Percentiles rank a stretch among this genome's conserved stretches.
Conservation (phyloP, 2,329 filamentous ascomycete species). For the Fusarium oxysporum region DNA sequence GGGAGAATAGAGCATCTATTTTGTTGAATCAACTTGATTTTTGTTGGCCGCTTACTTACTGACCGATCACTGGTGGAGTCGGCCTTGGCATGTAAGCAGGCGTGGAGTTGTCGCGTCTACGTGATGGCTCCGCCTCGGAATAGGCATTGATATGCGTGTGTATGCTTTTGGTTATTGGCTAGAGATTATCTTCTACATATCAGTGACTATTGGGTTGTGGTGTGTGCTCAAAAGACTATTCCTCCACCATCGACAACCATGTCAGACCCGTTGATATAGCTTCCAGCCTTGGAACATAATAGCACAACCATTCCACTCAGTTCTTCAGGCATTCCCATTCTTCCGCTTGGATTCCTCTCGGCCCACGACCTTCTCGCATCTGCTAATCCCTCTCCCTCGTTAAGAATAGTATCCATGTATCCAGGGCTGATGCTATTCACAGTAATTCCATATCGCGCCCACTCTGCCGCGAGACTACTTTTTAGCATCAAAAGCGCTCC, state of each 20-base stretch:
- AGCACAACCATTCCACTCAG: constrained; percentile 70
- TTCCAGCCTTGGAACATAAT: constrained; percentile 68
- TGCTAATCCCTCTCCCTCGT: constrained; percentile 67
- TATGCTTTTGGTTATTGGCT: neutral
- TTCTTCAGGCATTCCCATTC: constrained; percentile 73
- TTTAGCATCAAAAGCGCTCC: constrained; percentile 73
- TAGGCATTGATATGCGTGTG: neutral
- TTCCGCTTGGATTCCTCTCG: constrained; percentile 68
- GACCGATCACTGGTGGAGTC: neutral
- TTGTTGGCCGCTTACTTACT: constrained; percentile 4
- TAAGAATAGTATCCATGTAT: constrained; percentile 82
- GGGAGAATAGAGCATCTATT: neutral
- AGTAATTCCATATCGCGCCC: constrained; percentile 75
- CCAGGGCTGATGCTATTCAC: constrained; percentile 78
- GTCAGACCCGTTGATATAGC: constrained; percentile 74
- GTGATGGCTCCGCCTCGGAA: neutral
- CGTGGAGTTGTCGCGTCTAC: neutral
- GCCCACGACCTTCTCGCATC: constrained; percentile 63
- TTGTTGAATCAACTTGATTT: neutral
- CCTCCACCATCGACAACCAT: constrained; percentile 70
- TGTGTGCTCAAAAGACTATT: neutral
- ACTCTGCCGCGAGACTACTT: constrained; percentile 66
- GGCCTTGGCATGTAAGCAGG: neutral
- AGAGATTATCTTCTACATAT: neutral
- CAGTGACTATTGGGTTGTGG: neutral